phyloP scores from a whole-genome alignment of 768 basidiomycete genomes.

The Russula sp. region DNA sequence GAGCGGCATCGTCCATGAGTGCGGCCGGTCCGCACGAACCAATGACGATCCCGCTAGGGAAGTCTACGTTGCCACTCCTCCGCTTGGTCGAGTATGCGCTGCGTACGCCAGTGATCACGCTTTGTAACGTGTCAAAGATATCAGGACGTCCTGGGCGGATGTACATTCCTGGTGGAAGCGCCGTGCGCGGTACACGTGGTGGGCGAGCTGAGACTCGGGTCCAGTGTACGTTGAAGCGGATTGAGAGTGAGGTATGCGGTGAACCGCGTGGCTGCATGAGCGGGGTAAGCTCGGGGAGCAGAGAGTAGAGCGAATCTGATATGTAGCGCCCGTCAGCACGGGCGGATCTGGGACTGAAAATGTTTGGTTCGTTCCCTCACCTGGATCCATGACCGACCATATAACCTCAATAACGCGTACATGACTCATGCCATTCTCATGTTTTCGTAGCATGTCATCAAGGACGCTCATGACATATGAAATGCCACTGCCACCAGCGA shows the following conservation, averaged over 20 bases:
- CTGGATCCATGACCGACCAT: slow-evolving; percentile 51
- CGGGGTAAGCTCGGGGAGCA: slow-evolving; percentile 40
- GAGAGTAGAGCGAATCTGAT: slow-evolving; percentile 39
- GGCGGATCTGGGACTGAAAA: slow-evolving; percentile 11
- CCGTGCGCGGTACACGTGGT: slow-evolving; percentile 26
- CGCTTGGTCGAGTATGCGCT: slow-evolving; percentile 28
- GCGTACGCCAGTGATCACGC: slow-evolving; percentile 32
- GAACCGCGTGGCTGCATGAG: slow-evolving; percentile 39
- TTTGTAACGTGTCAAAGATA: slow-evolving; percentile 29
- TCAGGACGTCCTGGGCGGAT: slow-evolving; percentile 36
- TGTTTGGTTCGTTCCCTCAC: slow-evolving; percentile 35
- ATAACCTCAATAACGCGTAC: slow-evolving; percentile 50
- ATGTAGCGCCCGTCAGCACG: slow-evolving; percentile 30
- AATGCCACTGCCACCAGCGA: slow-evolving; percentile 62
- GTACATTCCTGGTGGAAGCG: slow-evolving; percentile 35
- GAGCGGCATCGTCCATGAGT: slow-evolving; percentile 41
- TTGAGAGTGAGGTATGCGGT: slow-evolving; percentile 33
- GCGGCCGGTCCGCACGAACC: slow-evolving; percentile 45
- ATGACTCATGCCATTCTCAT: slow-evolving; percentile 38
- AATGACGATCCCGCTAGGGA: slow-evolving; percentile 39
- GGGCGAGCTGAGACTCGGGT: slow-evolving; percentile 40
- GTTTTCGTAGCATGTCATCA: slow-evolving; percentile 50
- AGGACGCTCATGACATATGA: slow-evolving; percentile 53
- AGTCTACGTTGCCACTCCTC: slow-evolving; percentile 5
- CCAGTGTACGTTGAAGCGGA: slow-evolving; percentile 46